Conservation (phyloP, 768 basidiomycete species). For the Pluteus cervinus region DNA sequence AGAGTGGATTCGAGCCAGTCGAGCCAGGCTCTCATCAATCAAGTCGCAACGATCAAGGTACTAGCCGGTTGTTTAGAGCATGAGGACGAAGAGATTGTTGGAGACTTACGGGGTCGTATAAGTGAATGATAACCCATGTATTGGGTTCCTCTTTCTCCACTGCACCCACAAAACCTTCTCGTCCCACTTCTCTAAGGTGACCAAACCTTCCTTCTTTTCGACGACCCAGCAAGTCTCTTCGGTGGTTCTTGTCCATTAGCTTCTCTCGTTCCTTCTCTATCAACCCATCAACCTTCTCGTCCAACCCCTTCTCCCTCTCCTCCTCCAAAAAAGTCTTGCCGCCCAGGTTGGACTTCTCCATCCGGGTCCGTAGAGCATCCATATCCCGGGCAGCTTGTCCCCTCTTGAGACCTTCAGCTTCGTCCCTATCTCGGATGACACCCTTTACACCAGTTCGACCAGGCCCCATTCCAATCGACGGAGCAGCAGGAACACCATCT, state of each 20-base stretch:
- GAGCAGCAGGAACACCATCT: no score
- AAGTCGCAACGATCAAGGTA: conserved; percentile 69
- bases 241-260: conserved; percentile 16
- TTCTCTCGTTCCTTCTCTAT: conserved; percentile 37
- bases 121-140: conserved; percentile 80
- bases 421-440: conserved; percentile 75
- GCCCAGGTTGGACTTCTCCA: conserved; percentile 62
- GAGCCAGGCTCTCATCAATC: conserved; percentile 62
- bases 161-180: conserved; percentile 64
- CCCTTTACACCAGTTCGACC: conserved; percentile 87
- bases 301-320: conserved; percentile 45
- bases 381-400: conserved; percentile 47
- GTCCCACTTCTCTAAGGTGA: conserved; percentile 75
- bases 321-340: conserved; percentile 78
- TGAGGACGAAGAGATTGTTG: no score
- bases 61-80: conserved; percentile 28
- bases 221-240: conserved; percentile 41
- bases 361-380: conserved; percentile 42
- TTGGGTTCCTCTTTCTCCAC: conserved; percentile 66
- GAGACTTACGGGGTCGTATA: conserved; percentile 72
- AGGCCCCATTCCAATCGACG: conserved; percentile 80
- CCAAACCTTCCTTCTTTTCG: conserved; percentile 58
- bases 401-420: conserved; percentile 54
- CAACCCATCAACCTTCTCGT: conserved; percentile 34
- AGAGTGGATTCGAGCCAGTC: conserved; percentile 63